Evolutionary conservation across 805 yeast species (phyloP).

Genomic region (Cyberlindnera amylophila): DNA sequence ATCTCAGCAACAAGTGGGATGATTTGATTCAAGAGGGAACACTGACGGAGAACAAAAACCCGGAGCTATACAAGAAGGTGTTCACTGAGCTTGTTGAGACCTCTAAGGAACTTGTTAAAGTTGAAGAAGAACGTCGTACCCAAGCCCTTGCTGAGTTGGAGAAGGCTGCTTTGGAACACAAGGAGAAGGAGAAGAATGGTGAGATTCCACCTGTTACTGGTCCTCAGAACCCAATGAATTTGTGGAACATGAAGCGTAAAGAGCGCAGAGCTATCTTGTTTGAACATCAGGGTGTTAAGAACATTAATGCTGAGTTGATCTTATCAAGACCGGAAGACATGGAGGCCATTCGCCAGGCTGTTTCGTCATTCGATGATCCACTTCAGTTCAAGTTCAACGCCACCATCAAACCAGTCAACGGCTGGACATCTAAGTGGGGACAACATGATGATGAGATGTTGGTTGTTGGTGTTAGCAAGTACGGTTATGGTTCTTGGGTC

Average conservation of each 20-base stretch:
- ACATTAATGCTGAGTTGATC: constrained; percentile 85
- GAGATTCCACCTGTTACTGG: constrained; percentile 24
- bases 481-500: constrained; percentile 95
- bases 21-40: constrained; percentile 87
- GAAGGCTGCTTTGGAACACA: constrained; percentile 53
- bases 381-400: constrained; percentile 54
- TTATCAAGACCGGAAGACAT: constrained; percentile 83
- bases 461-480: constrained; percentile 80
- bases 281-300: constrained; percentile 83
- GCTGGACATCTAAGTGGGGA: constrained; percentile 90
- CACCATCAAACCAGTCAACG: constrained; percentile 75
- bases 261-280: constrained; percentile 89
- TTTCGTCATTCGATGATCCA: constrained; percentile 57
- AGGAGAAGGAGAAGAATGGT: constrained; percentile 38
- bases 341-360: constrained; percentile 53
- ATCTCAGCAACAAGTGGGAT: constrained; percentile 72
- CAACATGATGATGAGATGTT: constrained; percentile 81
- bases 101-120: constrained; percentile 57
- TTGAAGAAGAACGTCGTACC: constrained; percentile 61
- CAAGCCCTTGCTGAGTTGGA: constrained; percentile 56
- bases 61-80: constrained; percentile 69
- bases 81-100: constrained; percentile 66
- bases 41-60: constrained; percentile 76
- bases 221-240: constrained; percentile 44
- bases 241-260: constrained; percentile 62